phyloP scores from a whole-genome alignment of 345 rosid species.

The Reutealis trisperma region DNA sequence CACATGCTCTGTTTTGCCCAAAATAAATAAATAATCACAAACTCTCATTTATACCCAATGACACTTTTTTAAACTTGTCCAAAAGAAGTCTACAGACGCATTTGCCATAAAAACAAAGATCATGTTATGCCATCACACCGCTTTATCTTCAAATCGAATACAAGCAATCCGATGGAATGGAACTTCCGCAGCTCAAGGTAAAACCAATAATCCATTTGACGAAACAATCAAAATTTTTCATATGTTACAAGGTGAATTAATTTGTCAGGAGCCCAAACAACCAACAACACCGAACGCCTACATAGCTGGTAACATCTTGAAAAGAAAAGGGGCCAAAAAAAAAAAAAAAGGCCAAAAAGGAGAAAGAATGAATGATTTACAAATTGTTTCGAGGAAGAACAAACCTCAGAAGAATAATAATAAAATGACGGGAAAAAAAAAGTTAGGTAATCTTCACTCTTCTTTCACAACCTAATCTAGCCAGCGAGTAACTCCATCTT shows the following conservation, averaged over 20 bases:
- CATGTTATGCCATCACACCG: not conserved
- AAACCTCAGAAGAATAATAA: slow-evolving; percentile 20
- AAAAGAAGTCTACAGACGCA: too few species aligned
- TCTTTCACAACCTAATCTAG: slow-evolving; percentile 52
- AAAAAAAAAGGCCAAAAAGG: not conserved
- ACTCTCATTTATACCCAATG: too few species aligned
- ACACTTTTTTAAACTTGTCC: too few species aligned
- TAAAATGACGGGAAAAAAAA: slow-evolving; percentile 4
- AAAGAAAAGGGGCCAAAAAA: not conserved
- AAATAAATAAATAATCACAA: too few species aligned
- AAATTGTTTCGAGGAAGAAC: slow-evolving; percentile 28
- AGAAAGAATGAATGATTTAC: slow-evolving; percentile 41
- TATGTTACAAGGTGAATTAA: not conserved
- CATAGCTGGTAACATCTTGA: not conserved
- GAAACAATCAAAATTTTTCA: not conserved
- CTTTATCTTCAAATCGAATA: not conserved
- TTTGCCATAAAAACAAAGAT: too few species aligned
- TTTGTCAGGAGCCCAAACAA: not conserved
- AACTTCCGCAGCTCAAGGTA: not conserved
- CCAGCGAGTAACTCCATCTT: slow-evolving; percentile 92
- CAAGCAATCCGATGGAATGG: not conserved
- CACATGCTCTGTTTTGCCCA: too few species aligned
- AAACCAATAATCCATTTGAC: not conserved
- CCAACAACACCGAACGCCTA: not conserved
- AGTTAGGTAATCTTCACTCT: slow-evolving; percentile 12